Evolutionary conservation across 129 eudicot species (phyloP).

Genomic region (Centaurea solstitialis): DNA sequence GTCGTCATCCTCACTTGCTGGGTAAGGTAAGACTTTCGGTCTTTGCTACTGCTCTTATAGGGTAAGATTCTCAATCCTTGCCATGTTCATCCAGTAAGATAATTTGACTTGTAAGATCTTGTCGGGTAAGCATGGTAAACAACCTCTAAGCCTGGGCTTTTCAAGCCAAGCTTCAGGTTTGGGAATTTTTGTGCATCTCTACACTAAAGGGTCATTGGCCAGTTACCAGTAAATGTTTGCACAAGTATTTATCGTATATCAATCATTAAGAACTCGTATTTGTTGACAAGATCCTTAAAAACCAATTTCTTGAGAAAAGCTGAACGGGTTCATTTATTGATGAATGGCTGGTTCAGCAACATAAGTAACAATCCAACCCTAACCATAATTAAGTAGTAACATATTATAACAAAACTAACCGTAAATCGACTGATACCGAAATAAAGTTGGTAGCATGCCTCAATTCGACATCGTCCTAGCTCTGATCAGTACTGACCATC

Average conservation of each 20-base stretch:
- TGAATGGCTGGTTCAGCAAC: not conserved
- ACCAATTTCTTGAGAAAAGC: not conserved
- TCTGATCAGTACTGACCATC: not conserved
- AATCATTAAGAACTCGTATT: not conserved
- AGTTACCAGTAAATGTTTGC: not conserved
- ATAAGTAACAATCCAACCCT: not conserved
- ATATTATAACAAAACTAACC: not conserved
- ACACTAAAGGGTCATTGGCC: no score
- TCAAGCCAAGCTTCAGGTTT: no score
- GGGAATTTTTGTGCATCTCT: no score
- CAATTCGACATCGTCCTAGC: not conserved
- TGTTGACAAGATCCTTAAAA: conserved; percentile 13
- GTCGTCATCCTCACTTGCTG: no score
- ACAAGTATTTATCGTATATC: no score
- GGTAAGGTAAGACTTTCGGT: no score
- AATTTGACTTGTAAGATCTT: no score
- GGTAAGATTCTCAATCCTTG: no score
- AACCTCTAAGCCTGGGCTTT: no score
- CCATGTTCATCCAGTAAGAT: no score
- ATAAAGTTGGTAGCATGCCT: conserved; percentile 3
- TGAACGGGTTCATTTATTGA: conserved; percentile 27
- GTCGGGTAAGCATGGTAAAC: no score
- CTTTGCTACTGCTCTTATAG: no score
- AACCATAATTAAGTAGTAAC: not conserved
- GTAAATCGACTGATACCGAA: conserved; percentile 11